A percentile compares a stretch with the other conserved stretches of the same genome.
Conservation (phyloP, 139 green algal species). For the Picochlorum sp. region DNA sequence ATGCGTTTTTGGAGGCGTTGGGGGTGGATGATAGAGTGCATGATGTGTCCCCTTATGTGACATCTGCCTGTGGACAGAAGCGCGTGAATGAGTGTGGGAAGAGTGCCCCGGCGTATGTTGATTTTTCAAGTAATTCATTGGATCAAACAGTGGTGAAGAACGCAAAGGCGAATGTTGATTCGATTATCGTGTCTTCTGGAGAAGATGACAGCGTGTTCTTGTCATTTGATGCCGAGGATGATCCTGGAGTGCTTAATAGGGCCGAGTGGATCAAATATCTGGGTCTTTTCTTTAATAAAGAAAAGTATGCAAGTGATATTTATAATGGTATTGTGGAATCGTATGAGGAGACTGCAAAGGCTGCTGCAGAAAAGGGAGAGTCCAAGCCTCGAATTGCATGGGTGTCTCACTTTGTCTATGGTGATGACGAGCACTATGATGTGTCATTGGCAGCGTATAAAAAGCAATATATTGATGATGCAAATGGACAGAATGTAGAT, state of each 20-base stretch:
- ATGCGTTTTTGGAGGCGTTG: slow-evolving; percentile 54
- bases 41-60: slow-evolving; percentile 36
- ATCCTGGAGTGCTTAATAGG: slow-evolving; percentile 50
- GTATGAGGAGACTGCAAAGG: slow-evolving; percentile 25
- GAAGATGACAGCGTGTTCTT: slow-evolving; percentile 26
- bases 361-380: neutral
- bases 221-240: slow-evolving; percentile 34
- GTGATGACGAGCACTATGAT: slow-evolving; percentile 18
- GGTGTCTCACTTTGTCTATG: slow-evolving; percentile 16
- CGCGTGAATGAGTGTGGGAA: slow-evolving; percentile 19
- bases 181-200: slow-evolving; percentile 13
- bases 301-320: slow-evolving; percentile 42
- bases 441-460: slow-evolving; percentile 26
- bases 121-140: slow-evolving; percentile 3
- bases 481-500: slow-evolving; percentile 34
- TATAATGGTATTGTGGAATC: slow-evolving; percentile 30
- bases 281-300: slow-evolving; percentile 76
- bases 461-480: slow-evolving; percentile 28
- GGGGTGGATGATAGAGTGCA: slow-evolving; percentile 50
- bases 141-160: slow-evolving; percentile 18
- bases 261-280: slow-evolving; percentile 81
- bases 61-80: slow-evolving; percentile 52
- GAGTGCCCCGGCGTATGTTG: slow-evolving; percentile 4
- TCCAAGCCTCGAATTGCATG: slow-evolving; percentile 24
- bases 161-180: slow-evolving; percentile 24